Conservation (phyloP, 2,329 filamentous ascomycete species). For the Fusarium sp. region DNA sequence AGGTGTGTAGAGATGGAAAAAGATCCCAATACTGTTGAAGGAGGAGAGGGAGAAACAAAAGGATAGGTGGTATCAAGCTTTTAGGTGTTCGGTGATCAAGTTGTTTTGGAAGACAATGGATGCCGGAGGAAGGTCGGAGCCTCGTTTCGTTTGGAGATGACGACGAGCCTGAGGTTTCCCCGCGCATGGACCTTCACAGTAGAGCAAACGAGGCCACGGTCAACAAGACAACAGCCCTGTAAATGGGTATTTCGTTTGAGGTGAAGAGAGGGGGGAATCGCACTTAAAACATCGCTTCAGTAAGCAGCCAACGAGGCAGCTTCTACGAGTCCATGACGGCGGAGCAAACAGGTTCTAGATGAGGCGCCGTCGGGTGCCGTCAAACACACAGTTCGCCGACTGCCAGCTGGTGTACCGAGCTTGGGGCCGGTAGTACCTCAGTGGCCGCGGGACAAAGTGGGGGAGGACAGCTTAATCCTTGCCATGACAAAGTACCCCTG, state of each 20-base stretch:
- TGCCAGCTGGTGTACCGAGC: background rate
- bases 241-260: background rate
- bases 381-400: background rate
- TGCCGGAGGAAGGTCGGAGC: slow-evolving; percentile 39
- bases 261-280: slow-evolving; percentile 16
- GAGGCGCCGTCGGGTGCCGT: background rate
- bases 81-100: slow-evolving; percentile 1
- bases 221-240: background rate
- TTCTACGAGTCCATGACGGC: slow-evolving; percentile 12
- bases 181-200: slow-evolving; percentile 3
- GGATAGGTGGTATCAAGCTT: background rate
- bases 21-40: slow-evolving; percentile 1
- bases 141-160: slow-evolving; percentile 13
- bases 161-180: slow-evolving; percentile 15
- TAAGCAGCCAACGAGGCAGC: slow-evolving; percentile 10
- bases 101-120: slow-evolving; percentile 38
- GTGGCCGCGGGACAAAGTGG: slow-evolving; percentile 37
- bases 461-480: slow-evolving; percentile 24
- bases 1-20: background rate
- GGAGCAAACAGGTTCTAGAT: slow-evolving; percentile 1
- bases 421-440: slow-evolving; percentile 26
- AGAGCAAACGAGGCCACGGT: background rate
- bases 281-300: background rate
- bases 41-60: background rate
- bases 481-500: slow-evolving; percentile 25